These are phyloP conservation scores for Syncephalastrum monosporum DNA, from an alignment of 371 early-diverging fungal species.

Conservation along the genomic window DNA sequence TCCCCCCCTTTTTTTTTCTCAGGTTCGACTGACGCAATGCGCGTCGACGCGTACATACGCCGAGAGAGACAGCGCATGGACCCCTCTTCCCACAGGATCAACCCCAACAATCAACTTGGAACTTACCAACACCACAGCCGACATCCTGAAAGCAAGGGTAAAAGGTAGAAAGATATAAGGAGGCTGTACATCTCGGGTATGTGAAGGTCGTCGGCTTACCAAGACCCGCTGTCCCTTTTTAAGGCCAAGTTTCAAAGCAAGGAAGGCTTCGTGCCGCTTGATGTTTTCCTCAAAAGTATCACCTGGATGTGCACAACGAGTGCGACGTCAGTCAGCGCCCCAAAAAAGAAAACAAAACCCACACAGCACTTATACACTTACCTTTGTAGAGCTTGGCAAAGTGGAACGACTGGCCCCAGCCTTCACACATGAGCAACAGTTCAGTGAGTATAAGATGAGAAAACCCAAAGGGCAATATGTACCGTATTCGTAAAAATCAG, in stretches of 20 bases:
- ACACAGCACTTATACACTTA: slow-evolving; percentile 1
- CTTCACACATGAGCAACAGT: slow-evolving; percentile 19
- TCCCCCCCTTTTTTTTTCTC: background rate
- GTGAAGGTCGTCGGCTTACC: slow-evolving; percentile 24
- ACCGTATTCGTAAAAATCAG: slow-evolving; percentile 69
- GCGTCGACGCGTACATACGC: no score
- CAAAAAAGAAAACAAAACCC: no score
- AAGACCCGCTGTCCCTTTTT: slow-evolving; percentile 60
- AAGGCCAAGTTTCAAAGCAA: slow-evolving; percentile 67
- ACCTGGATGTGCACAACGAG: slow-evolving; percentile 26
- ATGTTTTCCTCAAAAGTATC: slow-evolving; percentile 67
- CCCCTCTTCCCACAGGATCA: no score
- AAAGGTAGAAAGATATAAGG: background rate
- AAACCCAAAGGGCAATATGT: background rate
- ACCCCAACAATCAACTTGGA: background rate
- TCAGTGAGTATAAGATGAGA: background rate
- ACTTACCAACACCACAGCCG: slow-evolving; percentile 79
- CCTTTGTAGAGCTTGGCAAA: slow-evolving; percentile 60
- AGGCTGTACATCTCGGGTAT: background rate
- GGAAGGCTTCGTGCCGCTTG: slow-evolving; percentile 74
- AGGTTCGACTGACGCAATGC: no score
- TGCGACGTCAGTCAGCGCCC: no score
- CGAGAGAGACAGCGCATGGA: no score
- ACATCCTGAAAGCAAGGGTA: slow-evolving; percentile 44
- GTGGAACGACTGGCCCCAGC: slow-evolving; percentile 84